Conservation (phyloP, 2,329 filamentous ascomycete genomes). For the Penicillium olsonii region DNA sequence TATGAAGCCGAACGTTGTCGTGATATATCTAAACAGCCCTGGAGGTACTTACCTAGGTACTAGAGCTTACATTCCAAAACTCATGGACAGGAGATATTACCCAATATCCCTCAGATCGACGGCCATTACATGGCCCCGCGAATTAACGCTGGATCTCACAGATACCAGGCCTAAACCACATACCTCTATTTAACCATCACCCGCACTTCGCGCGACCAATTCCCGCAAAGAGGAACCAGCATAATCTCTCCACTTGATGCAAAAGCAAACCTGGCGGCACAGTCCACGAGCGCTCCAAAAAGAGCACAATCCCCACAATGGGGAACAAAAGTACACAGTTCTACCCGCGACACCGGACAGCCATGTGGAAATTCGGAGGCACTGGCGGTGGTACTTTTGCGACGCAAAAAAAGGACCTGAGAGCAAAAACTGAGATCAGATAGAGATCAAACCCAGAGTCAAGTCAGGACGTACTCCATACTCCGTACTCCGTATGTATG, state of each 20-base stretch:
- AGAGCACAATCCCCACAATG: background rate
- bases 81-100: no score
- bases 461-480: no score
- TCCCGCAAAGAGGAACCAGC: background rate
- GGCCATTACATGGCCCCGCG: no score
- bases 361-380: constrained; percentile 3
- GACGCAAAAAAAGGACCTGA: no score
- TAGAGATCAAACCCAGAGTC: background rate
- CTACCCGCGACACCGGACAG: background rate
- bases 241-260: no score
- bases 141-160: no score
- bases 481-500: background rate
- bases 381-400: background rate
- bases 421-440: background rate
- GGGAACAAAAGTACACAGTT: background rate
- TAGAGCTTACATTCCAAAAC: no score
- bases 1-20: no score
- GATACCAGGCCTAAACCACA: background rate
- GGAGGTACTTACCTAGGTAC: no score
- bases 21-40: no score
- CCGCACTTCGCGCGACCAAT: background rate
- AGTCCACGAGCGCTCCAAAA: background rate
- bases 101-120: no score
- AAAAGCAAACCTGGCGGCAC: no score
- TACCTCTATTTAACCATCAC: background rate